Conservation (phyloP, 1,284 basidiomycete genomes). For the Cutaneotrichosporon curvatum region DNA sequence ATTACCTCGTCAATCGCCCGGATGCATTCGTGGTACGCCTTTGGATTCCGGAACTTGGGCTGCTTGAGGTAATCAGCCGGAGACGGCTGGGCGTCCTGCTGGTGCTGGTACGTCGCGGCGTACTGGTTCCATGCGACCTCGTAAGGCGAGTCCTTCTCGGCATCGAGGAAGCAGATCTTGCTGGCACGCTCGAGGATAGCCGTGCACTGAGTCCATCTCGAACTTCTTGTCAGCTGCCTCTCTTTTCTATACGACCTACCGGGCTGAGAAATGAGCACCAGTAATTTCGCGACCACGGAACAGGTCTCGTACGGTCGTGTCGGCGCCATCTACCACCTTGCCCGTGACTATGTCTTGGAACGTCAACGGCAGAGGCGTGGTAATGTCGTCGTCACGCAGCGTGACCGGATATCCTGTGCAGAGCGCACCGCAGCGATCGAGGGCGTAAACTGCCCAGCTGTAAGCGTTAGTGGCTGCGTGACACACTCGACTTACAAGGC, state of each 20-base stretch:
- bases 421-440: slow-evolving; percentile 33
- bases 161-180: slow-evolving; percentile 35
- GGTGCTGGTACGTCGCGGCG: slow-evolving; percentile 14
- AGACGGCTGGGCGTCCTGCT: slow-evolving; percentile 1
- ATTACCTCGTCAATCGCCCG: slow-evolving; percentile 28
- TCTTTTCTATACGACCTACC: slow-evolving; percentile 14
- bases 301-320: slow-evolving; percentile 33
- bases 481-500: slow-evolving; percentile 29
- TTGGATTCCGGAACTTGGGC: slow-evolving; percentile 34
- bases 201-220: slow-evolving; percentile 30
- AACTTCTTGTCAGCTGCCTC: slow-evolving; percentile 1
- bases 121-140: slow-evolving; percentile 27
- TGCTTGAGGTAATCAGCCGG: slow-evolving; percentile 36
- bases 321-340: slow-evolving; percentile 28
- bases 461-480: not conserved
- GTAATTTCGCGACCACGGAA: slow-evolving; percentile 21
- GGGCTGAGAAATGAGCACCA: slow-evolving; percentile 20
- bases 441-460: slow-evolving; percentile 37
- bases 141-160: slow-evolving; percentile 33
- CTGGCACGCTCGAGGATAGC: slow-evolving; percentile 35
- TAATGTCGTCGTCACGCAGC: slow-evolving; percentile 34
- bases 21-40: slow-evolving; percentile 28
- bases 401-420: slow-evolving; percentile 36
- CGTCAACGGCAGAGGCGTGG: slow-evolving; percentile 34
- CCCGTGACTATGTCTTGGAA: slow-evolving; percentile 33